Conservation (phyloP, 2,329 filamentous ascomycete species). For the Colletotrichum godetiae region DNA sequence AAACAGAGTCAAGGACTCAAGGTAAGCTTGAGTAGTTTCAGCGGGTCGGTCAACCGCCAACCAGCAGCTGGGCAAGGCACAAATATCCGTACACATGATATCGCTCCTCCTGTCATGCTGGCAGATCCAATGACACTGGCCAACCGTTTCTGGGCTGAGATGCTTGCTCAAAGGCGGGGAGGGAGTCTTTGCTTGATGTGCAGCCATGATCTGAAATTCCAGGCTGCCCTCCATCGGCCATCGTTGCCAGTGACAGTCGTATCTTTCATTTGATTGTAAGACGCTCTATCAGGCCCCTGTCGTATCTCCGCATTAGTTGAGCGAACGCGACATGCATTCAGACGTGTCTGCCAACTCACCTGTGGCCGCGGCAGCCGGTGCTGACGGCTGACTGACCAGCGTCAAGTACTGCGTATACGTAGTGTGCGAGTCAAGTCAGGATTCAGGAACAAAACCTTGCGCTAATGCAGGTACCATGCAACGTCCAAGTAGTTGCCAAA, state of each 20-base stretch:
- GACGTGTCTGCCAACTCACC: background rate
- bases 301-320: conserved; percentile 1
- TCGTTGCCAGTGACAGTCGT: background rate
- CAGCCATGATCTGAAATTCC: conserved; percentile 29
- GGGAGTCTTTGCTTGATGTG: conserved; percentile 14
- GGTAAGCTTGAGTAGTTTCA: conserved; percentile 20
- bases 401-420: background rate
- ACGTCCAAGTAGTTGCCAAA: background rate
- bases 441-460: background rate
- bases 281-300: conserved; percentile 6
- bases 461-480: conserved; percentile 33
- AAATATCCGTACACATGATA: conserved; percentile 15
- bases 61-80: background rate
- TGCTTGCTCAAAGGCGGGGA: conserved; percentile 3
- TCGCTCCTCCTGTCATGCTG: conserved; percentile 7
- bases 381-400: conserved; percentile 29
- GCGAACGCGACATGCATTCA: conserved; percentile 3
- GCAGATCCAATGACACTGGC: background rate
- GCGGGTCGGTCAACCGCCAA: conserved; percentile 4
- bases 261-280: conserved; percentile 26
- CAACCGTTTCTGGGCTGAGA: conserved; percentile 2
- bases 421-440: conserved; percentile 10
- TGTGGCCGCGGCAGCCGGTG: conserved; percentile 18
- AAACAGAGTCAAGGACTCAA: conserved; percentile 14
- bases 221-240: conserved; percentile 21